phyloP scores from a whole-genome alignment of 352 stramenopile genomes.

The Salisapilia sapeloensis region DNA sequence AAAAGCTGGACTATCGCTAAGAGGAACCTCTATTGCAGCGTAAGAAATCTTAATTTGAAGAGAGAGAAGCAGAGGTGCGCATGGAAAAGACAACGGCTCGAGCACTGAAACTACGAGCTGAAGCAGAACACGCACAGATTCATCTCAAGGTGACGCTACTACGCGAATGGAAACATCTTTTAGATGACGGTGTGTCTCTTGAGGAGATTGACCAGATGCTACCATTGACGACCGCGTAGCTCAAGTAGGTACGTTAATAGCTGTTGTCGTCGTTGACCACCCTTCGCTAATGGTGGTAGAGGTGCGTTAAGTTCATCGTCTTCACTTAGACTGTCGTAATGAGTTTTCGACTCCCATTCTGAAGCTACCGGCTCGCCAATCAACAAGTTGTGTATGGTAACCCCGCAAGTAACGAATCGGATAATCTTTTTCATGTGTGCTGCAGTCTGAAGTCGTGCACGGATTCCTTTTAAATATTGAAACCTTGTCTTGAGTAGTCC shows the following conservation, averaged over 20 bases:
- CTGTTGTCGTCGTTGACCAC: constrained; percentile 3
- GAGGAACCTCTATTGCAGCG: no score
- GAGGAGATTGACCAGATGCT: constrained; percentile 5
- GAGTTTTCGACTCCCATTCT: constrained; percentile 3
- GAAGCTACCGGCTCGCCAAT: constrained; percentile 4
- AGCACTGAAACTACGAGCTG: constrained; percentile 1
- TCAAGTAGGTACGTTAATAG: constrained; percentile 6
- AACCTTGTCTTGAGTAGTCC: constrained; percentile 8
- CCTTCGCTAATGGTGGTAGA: background rate
- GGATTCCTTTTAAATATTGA: constrained; percentile 5
- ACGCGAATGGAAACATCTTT: constrained; percentile 3
- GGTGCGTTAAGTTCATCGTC: constrained; percentile 6
- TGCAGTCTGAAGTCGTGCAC: constrained; percentile 4
- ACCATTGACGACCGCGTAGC: constrained; percentile 1
- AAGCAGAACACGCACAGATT: constrained; percentile 3
- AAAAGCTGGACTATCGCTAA: no score
- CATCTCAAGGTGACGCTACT: constrained; percentile 5
- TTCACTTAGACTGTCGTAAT: constrained; percentile 1
- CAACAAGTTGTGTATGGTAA: constrained; percentile 9
- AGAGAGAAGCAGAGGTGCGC: no score
- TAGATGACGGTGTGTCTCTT: constrained; percentile 4
- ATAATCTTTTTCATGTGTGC: constrained; percentile 6
- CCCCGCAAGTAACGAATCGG: constrained; percentile 3
- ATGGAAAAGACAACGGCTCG: constrained; percentile 3
- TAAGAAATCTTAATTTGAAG: no score